Evolutionary conservation across 257 asterid species (phyloP).

Genomic region (Ilex aquifolium): DNA sequence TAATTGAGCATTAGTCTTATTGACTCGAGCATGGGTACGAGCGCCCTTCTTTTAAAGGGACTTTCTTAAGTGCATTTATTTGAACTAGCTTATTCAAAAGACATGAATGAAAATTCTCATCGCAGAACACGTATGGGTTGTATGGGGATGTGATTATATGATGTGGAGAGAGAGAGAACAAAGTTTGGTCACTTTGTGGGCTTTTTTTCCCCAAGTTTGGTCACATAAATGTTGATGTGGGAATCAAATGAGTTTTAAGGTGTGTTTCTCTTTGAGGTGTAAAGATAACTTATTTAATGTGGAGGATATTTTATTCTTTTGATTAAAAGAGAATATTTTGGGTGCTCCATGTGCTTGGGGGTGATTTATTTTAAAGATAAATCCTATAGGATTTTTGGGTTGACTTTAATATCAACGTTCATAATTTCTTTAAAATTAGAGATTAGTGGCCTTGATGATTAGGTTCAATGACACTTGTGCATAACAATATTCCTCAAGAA

Average conservation of each 20-base stretch:
- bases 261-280: slow-evolving; percentile 1
- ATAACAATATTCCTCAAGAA: no score
- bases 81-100: no score
- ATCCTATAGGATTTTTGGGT: not conserved
- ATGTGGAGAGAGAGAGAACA: slow-evolving; percentile 16
- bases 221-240: slow-evolving; percentile 19
- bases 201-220: slow-evolving; percentile 9
- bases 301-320: slow-evolving; percentile 13
- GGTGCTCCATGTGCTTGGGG: slow-evolving; percentile 54
- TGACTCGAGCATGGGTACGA: no score
- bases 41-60: no score
- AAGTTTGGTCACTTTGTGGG: not conserved
- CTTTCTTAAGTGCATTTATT: no score
- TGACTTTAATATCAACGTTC: no score
- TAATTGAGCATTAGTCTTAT: no score
- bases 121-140: slow-evolving; percentile 14
- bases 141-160: slow-evolving; percentile 24
- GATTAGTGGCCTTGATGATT: no score
- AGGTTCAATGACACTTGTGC: no score
- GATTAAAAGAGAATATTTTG: slow-evolving; percentile 24
- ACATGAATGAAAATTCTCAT: no score
- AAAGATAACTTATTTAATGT: slow-evolving; percentile 1
- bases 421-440: no score
- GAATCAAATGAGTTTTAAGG: slow-evolving; percentile 20
- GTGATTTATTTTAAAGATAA: slow-evolving; percentile 25